Base-by-base conservation (phyloP, 176 grass and related monocot genomes). In the Rhynchospora breviuscula region DNA sequence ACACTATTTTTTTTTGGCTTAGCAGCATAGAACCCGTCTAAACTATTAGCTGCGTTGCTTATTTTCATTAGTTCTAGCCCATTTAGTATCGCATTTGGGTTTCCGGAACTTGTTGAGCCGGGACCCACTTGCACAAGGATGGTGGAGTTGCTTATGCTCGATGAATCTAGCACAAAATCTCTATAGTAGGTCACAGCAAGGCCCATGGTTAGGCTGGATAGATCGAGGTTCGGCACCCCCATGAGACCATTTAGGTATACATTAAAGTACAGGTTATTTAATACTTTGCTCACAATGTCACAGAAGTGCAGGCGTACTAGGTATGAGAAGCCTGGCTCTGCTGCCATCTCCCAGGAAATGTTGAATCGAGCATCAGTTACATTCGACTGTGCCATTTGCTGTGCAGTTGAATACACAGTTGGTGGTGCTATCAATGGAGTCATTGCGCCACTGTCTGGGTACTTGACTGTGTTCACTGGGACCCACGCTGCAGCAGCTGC, bases 21-120 rank as follows among this genome's bases (percentile, higher is more conserved):
- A 67, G 81, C 88, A 74, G 89, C 88, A 68, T 92, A 97, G 11
- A 84, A 64, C 5, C 95, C 92, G 83, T 97, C 92, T 80, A 94
- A 84, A 86, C 95, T 97, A 79, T 85, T 87, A 33, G 84, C 95
- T 79, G 70, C 58, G 84, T 94, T 97, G 84, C 90, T 97, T 89
- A 97, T 94, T 87, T 97, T 94, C 85, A 97, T 97, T 63, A 97
- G 78, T 83, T 97, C 92, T 67, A 97, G 87, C 68, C 95, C 95
- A 73, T 97, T 97, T 48, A 97, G 90, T 61, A 97, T 97, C 35
- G 95, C 95, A 48, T 97, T 88, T 54, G 87, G 80, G 49, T 83
- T 69, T 11, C 90, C 79, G 0, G 88, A 81, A 61, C 83, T 87
- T 15, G 89, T 78, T 65, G 52, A 85, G 43, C 71, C 15, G 44